Percentiles rank a stretch among this genome's conserved stretches.
These are phyloP conservation scores for Scheffersomyces quercinus DNA, from an alignment of 1,139 yeast genomes.

Conservation along the genomic window DNA sequence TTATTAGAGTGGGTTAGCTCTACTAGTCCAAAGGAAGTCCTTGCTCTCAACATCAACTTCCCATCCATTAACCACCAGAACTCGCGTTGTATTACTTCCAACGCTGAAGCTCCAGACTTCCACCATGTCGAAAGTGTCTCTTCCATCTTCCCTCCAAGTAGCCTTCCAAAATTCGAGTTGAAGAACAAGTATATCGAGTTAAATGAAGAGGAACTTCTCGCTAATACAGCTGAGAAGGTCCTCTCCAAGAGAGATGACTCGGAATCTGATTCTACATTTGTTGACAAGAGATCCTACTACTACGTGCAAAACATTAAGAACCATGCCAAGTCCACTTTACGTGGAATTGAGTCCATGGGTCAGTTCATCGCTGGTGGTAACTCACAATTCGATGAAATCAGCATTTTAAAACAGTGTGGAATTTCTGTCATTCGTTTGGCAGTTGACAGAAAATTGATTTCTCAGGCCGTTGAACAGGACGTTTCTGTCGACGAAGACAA, in stretches of 20 bases:
- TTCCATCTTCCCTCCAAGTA: constrained; percentile 3
- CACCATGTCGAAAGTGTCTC: constrained; percentile 4
- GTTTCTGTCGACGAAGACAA: too few relatives aligned
- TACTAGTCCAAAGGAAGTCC: constrained; percentile 1
- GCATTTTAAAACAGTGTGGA: constrained; percentile 19
- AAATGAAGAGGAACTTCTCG: constrained; percentile 1
- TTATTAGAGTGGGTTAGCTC: constrained; percentile 7
- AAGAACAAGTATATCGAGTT: constrained; percentile 11
- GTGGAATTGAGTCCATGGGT: constrained; percentile 4
- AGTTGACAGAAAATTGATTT: not conserved
- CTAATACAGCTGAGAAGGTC: constrained; percentile 5
- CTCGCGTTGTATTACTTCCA: constrained; percentile 26
- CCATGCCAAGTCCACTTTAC: constrained; percentile 2
- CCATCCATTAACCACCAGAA: constrained; percentile 33
- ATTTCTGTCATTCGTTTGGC: constrained; percentile 21
- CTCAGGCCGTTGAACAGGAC: too few relatives aligned
- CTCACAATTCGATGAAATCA: constrained; percentile 12
- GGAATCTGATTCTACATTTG: constrained; percentile 13
- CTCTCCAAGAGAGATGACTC: constrained; percentile 4
- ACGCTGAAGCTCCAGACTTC: not conserved
- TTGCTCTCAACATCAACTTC: constrained; percentile 27
- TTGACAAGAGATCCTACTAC: constrained; percentile 19
- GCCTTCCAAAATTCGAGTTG: constrained; percentile 6
- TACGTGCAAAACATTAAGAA: constrained; percentile 14
- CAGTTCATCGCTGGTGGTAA: constrained; percentile 9